Evolutionary conservation across 2,329 filamentous ascomycete species (phyloP), one percentile per base, ranked within the genome.

Genomic region (Byssothecium circinans): DNA sequence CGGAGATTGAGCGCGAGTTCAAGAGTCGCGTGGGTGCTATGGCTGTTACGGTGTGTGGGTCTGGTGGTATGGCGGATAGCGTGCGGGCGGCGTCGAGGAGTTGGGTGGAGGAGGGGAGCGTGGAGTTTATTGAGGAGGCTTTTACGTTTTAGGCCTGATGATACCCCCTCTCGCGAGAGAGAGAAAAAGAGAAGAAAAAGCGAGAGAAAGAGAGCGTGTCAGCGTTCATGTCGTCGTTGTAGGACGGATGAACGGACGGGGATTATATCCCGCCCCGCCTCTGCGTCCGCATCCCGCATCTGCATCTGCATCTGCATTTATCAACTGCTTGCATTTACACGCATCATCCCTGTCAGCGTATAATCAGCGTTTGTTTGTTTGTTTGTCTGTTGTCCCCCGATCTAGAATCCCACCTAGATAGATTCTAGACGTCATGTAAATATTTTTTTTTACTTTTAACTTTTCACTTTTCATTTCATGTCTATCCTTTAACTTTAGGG

Each of bases 81-180:
- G 83, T 86, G 1, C 61, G 83, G 22, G 73, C 72, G 15, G 81
- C 81, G 2, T 76, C 80, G 14, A 68, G 83, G 36, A 70, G 69
- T 22, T 74, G 77, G 51, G 75, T 81, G 22, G 71, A 74, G 19
- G 78, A 79, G 6, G 79, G 78, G 30, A 73, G 73, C 41, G 68
- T 86, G 8, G 82, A 85, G 68, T 85, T 85, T 67, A 75, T 82
- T 17, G 83, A 86, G 64, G 83, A 86, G 71, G 80, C 81, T 32
- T 86, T 86, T 68, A 85, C 82, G 1, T 85, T 83, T 73, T 85
- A 49, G 25, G 19, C 10, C 34, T 5, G 34, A 36, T 36, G 34
- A 36, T 32, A 32, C 29, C 29, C 29, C 29, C 29, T 14, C 29
- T 32, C 29, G 12, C 8, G 29, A 12, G 12, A 32, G 10, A 14